These are phyloP conservation scores for Marchantia polymorpha DNA, from an alignment of 225 moss, liverwort and hornwort genomes.

Conservation along the genomic window DNA sequence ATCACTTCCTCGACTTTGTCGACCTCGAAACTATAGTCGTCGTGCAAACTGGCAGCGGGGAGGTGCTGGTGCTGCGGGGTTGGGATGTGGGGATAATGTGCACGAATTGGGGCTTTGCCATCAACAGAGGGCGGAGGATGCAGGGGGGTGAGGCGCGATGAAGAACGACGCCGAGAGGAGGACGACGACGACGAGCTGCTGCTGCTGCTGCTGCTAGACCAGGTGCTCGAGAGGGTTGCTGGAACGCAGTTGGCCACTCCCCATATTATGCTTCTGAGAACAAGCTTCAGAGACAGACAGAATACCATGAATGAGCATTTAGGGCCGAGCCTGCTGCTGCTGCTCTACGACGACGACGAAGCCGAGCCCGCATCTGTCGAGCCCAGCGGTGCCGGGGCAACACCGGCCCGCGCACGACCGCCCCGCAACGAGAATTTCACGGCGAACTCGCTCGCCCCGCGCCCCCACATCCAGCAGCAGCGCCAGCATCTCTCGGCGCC, in stretches of 20 bases:
- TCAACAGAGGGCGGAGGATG: neutral
- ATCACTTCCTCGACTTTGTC: conserved; percentile 5
- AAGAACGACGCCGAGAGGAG: too few species aligned
- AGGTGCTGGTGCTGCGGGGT: too few species aligned
- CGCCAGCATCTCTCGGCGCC: neutral
- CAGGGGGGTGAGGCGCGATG: neutral
- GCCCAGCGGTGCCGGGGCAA: too few species aligned
- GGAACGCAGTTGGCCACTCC: conserved; percentile 3
- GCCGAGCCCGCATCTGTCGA: neutral
- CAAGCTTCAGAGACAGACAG: neutral
- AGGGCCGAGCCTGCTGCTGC: too few species aligned
- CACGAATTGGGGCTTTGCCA: neutral
- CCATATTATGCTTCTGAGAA: conserved; percentile 2
- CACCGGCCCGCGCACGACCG: neutral
- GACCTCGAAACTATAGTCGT: neutral
- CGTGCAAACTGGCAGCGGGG: neutral
- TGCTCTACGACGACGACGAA: neutral
- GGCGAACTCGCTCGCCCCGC: neutral
- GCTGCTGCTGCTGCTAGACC: neutral
- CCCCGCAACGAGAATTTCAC: neutral
- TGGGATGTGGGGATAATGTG: too few species aligned
- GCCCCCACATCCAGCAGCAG: neutral
- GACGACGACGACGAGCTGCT: neutral
- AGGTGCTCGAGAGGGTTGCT: neutral
- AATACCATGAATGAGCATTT: conserved; percentile 4